phyloP scores from a whole-genome alignment of 202 grass and related monocot species.

The Carex arenaria region DNA sequence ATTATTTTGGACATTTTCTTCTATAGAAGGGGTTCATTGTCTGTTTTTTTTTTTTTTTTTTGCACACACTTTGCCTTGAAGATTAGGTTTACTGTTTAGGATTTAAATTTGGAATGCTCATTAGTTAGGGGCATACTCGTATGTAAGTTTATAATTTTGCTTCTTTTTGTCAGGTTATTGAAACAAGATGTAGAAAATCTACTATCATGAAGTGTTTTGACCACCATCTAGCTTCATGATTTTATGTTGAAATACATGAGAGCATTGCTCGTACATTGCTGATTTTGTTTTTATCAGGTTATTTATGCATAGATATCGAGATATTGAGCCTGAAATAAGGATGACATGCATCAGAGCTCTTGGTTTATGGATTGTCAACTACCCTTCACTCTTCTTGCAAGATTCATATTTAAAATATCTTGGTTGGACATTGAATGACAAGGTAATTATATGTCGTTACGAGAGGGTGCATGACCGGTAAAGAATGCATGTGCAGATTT shows the following conservation, averaged over 20 bases:
- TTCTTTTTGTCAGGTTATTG: neutral
- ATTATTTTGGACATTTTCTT: neutral
- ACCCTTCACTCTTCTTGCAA: constrained; percentile 95
- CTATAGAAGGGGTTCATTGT: neutral
- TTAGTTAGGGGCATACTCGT: neutral
- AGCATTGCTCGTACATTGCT: neutral
- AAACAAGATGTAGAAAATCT: neutral
- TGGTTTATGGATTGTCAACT: constrained; percentile 87
- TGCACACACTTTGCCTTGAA: neutral
- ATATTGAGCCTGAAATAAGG: constrained; percentile 92
- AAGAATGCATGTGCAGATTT: neutral
- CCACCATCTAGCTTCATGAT: neutral
- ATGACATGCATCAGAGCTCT: constrained; percentile 85
- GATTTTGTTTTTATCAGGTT: constrained; percentile 39
- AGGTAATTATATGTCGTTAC: constrained; percentile 38
- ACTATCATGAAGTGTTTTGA: neutral
- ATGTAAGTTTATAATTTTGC: neutral
- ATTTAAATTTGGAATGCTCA: neutral
- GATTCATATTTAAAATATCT: constrained; percentile 98
- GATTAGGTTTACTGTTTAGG: neutral
- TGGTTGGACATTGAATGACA: constrained; percentile 98
- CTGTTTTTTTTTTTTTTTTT: neutral
- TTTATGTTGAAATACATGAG: neutral
- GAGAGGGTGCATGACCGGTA: neutral
- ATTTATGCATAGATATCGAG: constrained; percentile 98